Evolutionary conservation across 805 yeast species (phyloP).

Genomic region (Pichia kluyveri): DNA sequence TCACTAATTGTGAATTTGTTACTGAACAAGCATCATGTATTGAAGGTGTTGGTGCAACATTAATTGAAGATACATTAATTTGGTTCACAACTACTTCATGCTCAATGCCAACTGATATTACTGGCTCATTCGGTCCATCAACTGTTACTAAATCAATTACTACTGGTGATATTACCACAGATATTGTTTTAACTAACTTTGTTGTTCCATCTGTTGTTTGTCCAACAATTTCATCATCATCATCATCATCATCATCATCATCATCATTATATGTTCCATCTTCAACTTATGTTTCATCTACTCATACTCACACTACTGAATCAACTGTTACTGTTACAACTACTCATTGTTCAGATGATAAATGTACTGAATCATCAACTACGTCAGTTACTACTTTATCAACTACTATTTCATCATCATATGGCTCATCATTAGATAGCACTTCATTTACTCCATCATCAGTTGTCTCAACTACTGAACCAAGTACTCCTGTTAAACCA

Average conservation of each 20-base stretch:
- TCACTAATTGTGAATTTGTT: conserved; percentile 1
- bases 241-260: background rate
- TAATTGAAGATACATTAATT: conserved; percentile 3
- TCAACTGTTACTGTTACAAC: background rate
- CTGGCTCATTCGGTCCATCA: conserved; percentile 8
- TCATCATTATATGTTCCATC: too few relatives aligned
- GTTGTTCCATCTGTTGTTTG: conserved; percentile 4
- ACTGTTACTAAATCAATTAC: background rate
- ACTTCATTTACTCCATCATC: background rate
- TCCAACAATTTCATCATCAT: conserved; percentile 1
- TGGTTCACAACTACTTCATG: conserved; percentile 7
- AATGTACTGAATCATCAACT: conserved; percentile 2
- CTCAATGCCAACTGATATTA: conserved; percentile 1
- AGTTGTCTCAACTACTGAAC: background rate
- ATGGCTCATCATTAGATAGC: background rate
- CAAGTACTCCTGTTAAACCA: background rate
- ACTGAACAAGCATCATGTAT: conserved; percentile 3
- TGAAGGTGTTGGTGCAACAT: conserved; percentile 6
- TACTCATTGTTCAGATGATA: background rate
- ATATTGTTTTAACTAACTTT: conserved; percentile 2
- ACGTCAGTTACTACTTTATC: background rate
- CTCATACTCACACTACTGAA: background rate
- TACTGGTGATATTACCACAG: background rate
- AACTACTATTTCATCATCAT: background rate
- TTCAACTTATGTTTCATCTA: background rate